A percentile compares a stretch with the other conserved stretches of the same genome.
Evolutionary conservation across 2,329 filamentous ascomycete species (phyloP).

Genomic region (Myriangium duriaei): DNA sequence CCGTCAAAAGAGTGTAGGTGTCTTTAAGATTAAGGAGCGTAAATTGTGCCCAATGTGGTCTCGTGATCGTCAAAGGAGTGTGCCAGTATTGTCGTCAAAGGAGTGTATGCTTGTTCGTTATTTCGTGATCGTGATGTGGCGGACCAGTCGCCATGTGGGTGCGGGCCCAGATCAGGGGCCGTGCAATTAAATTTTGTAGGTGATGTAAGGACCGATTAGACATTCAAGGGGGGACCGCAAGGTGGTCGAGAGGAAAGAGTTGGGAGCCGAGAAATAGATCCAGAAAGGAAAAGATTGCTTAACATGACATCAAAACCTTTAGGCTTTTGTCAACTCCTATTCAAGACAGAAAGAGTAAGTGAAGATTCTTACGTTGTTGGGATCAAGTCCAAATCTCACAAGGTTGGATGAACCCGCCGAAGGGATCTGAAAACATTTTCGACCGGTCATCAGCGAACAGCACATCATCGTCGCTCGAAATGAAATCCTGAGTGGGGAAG

Average conservation of each 20-base stretch:
- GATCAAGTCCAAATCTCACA: constrained; percentile 11
- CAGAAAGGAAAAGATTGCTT: too few relatives aligned
- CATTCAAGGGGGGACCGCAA: neutral
- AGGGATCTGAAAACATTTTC: constrained; percentile 2
- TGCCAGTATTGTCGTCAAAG: neutral
- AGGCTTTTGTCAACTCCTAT: constrained; percentile 8
- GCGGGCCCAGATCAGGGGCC: constrained; percentile 7
- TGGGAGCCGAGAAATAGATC: too few relatives aligned
- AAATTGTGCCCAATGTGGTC: neutral
- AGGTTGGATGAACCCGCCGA: constrained; percentile 9
- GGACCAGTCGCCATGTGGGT: constrained; percentile 9
- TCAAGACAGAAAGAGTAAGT: constrained; percentile 9
- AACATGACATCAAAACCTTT: constrained; percentile 8
- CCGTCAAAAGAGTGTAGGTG: neutral
- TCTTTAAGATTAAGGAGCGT: neutral
- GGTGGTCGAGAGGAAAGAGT: neutral
- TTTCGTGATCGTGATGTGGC: constrained; percentile 9
- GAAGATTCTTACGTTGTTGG: constrained; percentile 5
- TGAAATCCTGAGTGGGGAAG: constrained; percentile 21
- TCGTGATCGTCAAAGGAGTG: constrained; percentile 8
- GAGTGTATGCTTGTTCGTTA: constrained; percentile 3
- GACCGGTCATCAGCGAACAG: constrained; percentile 10
- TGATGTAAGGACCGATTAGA: neutral
- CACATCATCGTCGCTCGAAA: constrained; percentile 29
- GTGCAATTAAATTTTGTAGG: constrained; percentile 4